Conservation (phyloP, 805 yeast genomes). For the Ogataea sp. region DNA sequence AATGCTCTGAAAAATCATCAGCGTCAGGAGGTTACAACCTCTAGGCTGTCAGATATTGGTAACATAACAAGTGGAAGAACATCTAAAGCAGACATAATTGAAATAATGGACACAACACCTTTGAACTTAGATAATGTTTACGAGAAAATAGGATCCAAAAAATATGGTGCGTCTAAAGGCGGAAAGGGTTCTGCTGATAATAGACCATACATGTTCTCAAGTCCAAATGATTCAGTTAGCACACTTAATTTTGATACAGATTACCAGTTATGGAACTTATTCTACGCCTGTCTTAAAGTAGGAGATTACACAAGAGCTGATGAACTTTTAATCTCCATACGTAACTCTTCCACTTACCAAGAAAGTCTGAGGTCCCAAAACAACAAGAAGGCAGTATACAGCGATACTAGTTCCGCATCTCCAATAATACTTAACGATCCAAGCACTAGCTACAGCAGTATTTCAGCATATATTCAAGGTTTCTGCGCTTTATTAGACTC, state of each 20-base stretch:
- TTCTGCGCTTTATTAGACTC: conserved; percentile 2
- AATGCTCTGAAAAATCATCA: neutral
- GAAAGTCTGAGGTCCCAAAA: no score
- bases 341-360: neutral
- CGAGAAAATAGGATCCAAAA: neutral
- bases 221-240: neutral
- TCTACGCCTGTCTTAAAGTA: conserved; percentile 70
- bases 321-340: conserved; percentile 51
- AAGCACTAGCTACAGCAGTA: neutral
- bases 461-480: conserved; percentile 16
- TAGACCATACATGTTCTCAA: neutral
- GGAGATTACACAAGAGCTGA: conserved; percentile 64
- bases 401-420: no score
- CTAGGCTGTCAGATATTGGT: no score
- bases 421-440: no score
- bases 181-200: no score
- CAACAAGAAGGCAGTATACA: no score
- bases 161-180: no score
- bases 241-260: conserved; percentile 2
- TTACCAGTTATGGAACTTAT: conserved; percentile 47
- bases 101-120: no score
- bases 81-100: no score
- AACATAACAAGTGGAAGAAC: no score
- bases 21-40: no score
- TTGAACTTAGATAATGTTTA: neutral